Evolutionary conservation across 2,329 filamentous ascomycete species (phyloP), one percentile per base, ranked within the genome.

Genomic region (Chaetomium sp.): DNA sequence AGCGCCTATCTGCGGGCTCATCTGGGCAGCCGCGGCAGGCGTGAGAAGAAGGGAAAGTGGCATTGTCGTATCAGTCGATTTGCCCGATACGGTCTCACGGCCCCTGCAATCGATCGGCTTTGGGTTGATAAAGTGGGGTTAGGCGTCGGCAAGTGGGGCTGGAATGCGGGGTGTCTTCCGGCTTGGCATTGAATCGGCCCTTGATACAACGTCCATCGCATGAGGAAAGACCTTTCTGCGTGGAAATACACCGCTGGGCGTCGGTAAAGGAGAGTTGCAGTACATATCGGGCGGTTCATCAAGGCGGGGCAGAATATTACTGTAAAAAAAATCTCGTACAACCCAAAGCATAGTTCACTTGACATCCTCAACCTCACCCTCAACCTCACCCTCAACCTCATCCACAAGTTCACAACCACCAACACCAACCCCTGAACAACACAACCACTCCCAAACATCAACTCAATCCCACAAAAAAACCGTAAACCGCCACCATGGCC

Each of bases 101-200:
- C 19, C 47, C 52, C 52, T 12, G 49, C 46, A 35, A 42, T 12
- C 19, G 48, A 55, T 52, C 54, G 32, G 27, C 41, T n/a, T 38
- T 33, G 27, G 34, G 53, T 47, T 59, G 36, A 48, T 41, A 32
- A 54, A 46, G 52, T 55, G 56, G 56, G 49, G 45, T 12, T n/a
- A 37, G 10, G 7, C 12, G 14, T 32, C 57, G 49, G 57, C 9
- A 54, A 45, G 57, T 54, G 53, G 54, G 37, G 38, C 40, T 49
- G n/a, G 6, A 6, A 32, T 49, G 54, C 54, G 52, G 54, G 44
- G 57, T 52, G n/a, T 7, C 7, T 51, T 12, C 57, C 54, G 49
- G 41, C 54, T 59, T 55, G 54, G 57, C 55, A 40, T 36, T 6
- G 11, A 35, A 11, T 42, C 14, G 40, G 40, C 40, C 6, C 9